Evolutionary conservation across 2,329 filamentous ascomycete genomes (phyloP), one percentile per base, ranked within the genome.

Genomic region (Madurella mycetomatis): DNA sequence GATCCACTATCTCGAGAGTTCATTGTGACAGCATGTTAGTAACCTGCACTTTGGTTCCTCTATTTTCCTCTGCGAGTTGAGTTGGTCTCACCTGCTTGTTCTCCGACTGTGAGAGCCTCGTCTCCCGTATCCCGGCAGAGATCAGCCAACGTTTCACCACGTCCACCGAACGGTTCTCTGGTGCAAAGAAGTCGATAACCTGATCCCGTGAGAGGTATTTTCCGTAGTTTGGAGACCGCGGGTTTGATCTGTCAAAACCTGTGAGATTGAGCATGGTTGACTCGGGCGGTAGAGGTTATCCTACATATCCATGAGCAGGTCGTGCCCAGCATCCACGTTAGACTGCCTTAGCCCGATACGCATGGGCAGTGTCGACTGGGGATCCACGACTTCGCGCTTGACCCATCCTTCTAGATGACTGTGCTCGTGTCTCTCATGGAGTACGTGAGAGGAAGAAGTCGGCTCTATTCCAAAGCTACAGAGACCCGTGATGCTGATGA

Each of bases 101-200:
- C 18, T 44, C 48, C 1, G 63, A 65, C 43, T 53, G 58, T 1
- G 59, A 60, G 16, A 66, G 52, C 5, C 64, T 60, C 9, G 55
- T 34, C 7, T 55, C 47, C 2, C 54, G 31, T 17, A 65, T 57
- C 0, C 64, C 64, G 8, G 53, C 19, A 9, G 49, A 47, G 4
- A 45, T 44, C 41, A 77, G 64, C 74, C 73, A 77, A 16, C 65
- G 59, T 18, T 66, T 67, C 9, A 76, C 68, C 8, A 65, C 60
- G 13, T 70, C 62, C 18, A 73, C 62, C 25, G 66, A 68, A 13
- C 64, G 57, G 46, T 65, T 58, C 2, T 61, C 37, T 1, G 73
- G 73, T 9, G 71, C 68, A 49, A 75, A 75, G 49, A 72, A 64
- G 12, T 74, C 66, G 13, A 67, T 62, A 11, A 74, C 66, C 49